Evolutionary conservation across 805 yeast species (phyloP), one percentile per base, ranked within the genome.

Genomic region (Ogataea paraovalis): DNA sequence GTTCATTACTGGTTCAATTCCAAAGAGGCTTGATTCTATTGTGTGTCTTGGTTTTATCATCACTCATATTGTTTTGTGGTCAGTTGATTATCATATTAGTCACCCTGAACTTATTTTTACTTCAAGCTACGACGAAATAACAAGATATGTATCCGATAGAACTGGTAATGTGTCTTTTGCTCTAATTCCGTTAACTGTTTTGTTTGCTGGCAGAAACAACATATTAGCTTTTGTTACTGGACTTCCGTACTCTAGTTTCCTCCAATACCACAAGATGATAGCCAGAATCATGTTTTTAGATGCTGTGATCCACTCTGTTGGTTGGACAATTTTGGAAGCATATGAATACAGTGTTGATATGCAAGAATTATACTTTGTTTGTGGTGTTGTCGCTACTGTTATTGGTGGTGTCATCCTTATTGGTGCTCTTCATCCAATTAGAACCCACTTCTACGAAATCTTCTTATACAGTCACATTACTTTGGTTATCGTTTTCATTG

Each of bases 231-330:
- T 66, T 62, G 23, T 74, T 19, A 69, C 78, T 6, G 75, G 78
- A 1, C 70, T 76, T 70, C 56, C 64, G 8, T 71, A 67, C 45
- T 53, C 74, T 2, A 62, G 73, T 33, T 75, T 74, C 54, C 55
- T 81, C 55, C 71, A 74, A 30, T 78, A 77, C 58, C 96, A 88
- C 64, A 83, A 76, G 61, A 79, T 87, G 82, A 62, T 76, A 42
- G 82, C 87, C 1, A 72, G 86, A 57, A 70, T 73, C 3, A 69
- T 74, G 61, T 58, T 68, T 43, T 27, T 72, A 22, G 59, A 74
- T 54, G 57, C 64, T 19, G 42, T 74, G 16, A 57, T 71, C 19
- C 82, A 76, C 50, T 71, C 67, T 2, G 65, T 61, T 44, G 67
- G 66, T 18, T 65, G 64, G 55, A 67, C 74, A 0, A 48, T 60